Percentiles rank a stretch among this genome's conserved stretches.
Evolutionary conservation across 192 early-diverging fungal species (phyloP).

Genomic region (Coemansia sp.): DNA sequence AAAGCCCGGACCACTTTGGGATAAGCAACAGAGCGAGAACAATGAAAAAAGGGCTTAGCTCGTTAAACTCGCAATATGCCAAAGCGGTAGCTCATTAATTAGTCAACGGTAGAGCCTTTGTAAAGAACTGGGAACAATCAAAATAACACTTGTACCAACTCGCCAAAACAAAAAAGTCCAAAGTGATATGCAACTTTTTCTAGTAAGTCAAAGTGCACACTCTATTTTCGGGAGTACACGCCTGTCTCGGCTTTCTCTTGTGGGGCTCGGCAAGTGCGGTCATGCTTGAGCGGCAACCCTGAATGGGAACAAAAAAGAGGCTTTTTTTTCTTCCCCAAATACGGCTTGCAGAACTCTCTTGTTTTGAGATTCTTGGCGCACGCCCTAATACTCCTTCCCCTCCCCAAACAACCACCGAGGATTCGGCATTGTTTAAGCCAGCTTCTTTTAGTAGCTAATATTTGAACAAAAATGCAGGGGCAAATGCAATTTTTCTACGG

Average conservation of each 20-base stretch:
- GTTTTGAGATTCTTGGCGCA: neutral
- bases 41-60: neutral
- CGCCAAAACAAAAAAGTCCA: neutral
- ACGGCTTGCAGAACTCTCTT: neutral
- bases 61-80: neutral
- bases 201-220: neutral
- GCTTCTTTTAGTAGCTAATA: conserved; percentile 3
- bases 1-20: neutral
- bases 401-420: neutral
- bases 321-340: neutral
- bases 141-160: neutral
- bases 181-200: neutral
- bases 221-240: neutral
- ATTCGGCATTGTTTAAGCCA: neutral
- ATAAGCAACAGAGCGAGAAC: neutral
- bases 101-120: neutral
- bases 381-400: neutral
- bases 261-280: neutral
- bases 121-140: neutral
- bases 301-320: neutral
- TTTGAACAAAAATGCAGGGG: neutral
- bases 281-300: neutral
- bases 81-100: conserved; percentile 1
- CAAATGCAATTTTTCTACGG: neutral
- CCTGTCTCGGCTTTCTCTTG: neutral